phyloP scores from a whole-genome alignment of 352 stramenopile genomes.

The Phytophthora aleatoria region DNA sequence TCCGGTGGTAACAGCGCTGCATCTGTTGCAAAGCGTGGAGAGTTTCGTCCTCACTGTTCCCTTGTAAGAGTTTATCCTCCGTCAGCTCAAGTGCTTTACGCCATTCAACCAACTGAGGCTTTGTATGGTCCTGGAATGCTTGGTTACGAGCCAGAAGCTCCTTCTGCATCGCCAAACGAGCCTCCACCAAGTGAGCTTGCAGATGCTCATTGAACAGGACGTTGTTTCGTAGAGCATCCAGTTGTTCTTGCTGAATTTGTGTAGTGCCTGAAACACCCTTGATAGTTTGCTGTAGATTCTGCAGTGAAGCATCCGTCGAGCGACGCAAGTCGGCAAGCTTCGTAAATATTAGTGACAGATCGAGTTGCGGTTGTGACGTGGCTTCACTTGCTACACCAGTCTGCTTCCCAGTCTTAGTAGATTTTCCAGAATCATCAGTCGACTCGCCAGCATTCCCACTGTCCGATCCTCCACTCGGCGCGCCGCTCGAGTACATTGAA shows the following conservation, averaged over 20 bases:
- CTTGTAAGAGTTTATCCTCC: conserved; percentile 66
- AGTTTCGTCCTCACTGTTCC: conserved; percentile 59
- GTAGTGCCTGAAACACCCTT: conserved; percentile 41
- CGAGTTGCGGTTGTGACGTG: conserved; percentile 40
- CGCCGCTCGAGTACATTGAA: conserved; percentile 32
- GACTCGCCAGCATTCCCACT: conserved; percentile 11
- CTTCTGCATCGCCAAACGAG: conserved; percentile 65
- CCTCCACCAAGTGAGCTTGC: conserved; percentile 61
- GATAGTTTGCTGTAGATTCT: conserved; percentile 58
- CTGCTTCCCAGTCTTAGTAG: conserved; percentile 18
- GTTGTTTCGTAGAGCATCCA: conserved; percentile 60
- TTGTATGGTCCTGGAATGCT: conserved; percentile 67
- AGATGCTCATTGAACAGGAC: conserved; percentile 59
- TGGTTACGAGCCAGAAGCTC: conserved; percentile 73
- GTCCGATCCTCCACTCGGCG: neutral
- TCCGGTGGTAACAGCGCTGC: conserved; percentile 66
- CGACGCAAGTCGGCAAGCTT: conserved; percentile 76
- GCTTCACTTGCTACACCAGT: conserved; percentile 8
- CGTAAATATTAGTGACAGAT: conserved; percentile 83
- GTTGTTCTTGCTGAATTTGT: conserved; percentile 54
- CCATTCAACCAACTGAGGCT: conserved; percentile 73
- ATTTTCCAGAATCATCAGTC: conserved; percentile 10
- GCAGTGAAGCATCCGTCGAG: conserved; percentile 62
- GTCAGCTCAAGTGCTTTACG: conserved; percentile 60
- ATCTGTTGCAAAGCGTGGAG: conserved; percentile 67